Conservation (phyloP, 306 rosid species). For the Luffa acutangula region DNA sequence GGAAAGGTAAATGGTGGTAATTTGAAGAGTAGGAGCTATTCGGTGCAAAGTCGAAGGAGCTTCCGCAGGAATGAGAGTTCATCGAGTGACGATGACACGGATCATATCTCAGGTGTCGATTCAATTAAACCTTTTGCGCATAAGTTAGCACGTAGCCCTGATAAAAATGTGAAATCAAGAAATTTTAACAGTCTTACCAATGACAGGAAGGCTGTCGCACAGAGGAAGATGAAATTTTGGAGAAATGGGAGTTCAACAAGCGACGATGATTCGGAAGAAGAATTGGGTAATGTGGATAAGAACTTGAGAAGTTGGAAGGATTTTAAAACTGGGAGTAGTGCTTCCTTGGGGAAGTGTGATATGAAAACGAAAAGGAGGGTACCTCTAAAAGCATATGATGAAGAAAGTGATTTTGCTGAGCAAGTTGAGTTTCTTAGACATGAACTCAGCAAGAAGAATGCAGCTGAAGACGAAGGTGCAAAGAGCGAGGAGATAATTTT, state of each 20-base stretch:
- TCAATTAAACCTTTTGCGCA: constrained; percentile 12
- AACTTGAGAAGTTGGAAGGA: not conserved
- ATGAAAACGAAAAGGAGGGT: constrained; percentile 54
- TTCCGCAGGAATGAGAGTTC: constrained; percentile 33
- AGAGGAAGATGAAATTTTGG: constrained; percentile 22
- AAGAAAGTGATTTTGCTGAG: constrained; percentile 33
- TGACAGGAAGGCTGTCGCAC: constrained; percentile 7
- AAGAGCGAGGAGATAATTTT: constrained; percentile 26
- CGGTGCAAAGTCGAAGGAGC: constrained; percentile 23
- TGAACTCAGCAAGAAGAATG: constrained; percentile 45
- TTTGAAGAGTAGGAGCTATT: constrained; percentile 37
- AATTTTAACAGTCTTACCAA: constrained; percentile 2
- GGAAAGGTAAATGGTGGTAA: constrained; percentile 4
- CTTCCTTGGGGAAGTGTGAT: constrained; percentile 71
- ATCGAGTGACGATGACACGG: constrained; percentile 19
- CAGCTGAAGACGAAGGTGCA: constrained; percentile 21
- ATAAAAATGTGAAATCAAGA: constrained; percentile 3
- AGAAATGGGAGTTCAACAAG: constrained; percentile 32
- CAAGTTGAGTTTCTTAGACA: constrained; percentile 55
- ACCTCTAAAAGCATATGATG: constrained; percentile 25
- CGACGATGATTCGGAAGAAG: constrained; percentile 27
- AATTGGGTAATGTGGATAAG: not conserved
- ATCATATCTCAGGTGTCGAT: constrained; percentile 17
- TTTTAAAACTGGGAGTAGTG: constrained; percentile 49
- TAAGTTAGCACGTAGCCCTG: constrained; percentile 14